These are phyloP conservation scores for Oryza punctata DNA, from an alignment of 176 grass and related monocot species.

Conservation along the genomic window DNA sequence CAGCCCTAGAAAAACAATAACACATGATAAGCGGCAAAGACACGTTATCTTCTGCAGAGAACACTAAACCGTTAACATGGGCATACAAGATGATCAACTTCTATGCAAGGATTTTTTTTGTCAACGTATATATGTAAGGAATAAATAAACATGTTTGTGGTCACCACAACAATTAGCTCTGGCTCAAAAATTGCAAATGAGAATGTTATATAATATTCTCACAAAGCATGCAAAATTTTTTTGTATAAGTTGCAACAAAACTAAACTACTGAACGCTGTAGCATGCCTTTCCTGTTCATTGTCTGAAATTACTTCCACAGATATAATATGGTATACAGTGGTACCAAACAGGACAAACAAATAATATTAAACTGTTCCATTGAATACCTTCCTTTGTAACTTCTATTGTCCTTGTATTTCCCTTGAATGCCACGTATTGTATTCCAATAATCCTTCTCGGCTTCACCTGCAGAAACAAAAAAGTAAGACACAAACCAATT, in stretches of 20 bases:
- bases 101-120: background rate
- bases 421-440: conserved; percentile 37
- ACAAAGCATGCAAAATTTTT: background rate
- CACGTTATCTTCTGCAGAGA: no score
- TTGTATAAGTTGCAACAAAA: background rate
- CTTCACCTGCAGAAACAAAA: conserved; percentile 54
- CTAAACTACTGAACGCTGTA: background rate
- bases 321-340: no score
- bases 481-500: conserved; percentile 24
- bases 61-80: no score
- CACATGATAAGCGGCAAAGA: background rate
- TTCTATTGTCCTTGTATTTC: conserved; percentile 34
- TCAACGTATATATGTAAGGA: background rate
- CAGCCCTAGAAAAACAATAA: conserved; percentile 25
- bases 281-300: background rate
- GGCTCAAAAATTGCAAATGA: background rate
- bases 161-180: background rate
- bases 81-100: background rate
- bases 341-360: background rate
- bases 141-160: background rate
- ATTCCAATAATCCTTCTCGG: conserved; percentile 77
- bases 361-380: background rate
- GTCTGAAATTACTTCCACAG: background rate
- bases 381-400: conserved; percentile 59
- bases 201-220: background rate